phyloP scores from a whole-genome alignment of 1,284 basidiomycete genomes.

The Cerioporus squamosus region DNA sequence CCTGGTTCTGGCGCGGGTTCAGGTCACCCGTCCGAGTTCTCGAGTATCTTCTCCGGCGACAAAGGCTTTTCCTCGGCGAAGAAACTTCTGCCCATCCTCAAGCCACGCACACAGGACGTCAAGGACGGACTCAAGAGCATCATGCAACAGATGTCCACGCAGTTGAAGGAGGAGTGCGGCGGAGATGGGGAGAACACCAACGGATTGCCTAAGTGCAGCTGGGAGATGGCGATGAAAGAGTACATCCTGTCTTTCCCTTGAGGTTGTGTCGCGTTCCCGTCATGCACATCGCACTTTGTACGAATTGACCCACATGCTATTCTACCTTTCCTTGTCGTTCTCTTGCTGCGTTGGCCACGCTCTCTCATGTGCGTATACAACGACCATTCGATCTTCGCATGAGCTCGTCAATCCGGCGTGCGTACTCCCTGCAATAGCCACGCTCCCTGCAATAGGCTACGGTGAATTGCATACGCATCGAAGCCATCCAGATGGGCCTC shows the following conservation, averaged over 20 bases:
- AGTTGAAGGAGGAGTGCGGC: constrained; percentile 50
- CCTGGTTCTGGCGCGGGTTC: constrained; percentile 8
- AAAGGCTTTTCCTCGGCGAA: constrained; percentile 6
- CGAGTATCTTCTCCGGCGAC: constrained; percentile 2
- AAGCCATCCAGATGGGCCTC: too few species aligned
- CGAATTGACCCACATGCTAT: too few species aligned
- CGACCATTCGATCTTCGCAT: too few species aligned
- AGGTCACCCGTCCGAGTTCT: background rate
- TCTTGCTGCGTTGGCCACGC: too few species aligned
- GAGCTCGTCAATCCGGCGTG: too few species aligned
- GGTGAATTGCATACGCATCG: too few species aligned
- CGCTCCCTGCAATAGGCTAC: too few species aligned
- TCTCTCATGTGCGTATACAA: too few species aligned
- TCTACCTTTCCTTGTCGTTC: too few species aligned
- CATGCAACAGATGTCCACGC: constrained; percentile 37
- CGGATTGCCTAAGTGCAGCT: constrained; percentile 55
- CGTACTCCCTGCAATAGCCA: too few species aligned
- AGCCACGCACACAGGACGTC: constrained; percentile 31
- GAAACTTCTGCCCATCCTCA: constrained; percentile 17
- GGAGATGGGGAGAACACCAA: constrained; percentile 45
- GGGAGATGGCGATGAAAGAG: constrained; percentile 63
- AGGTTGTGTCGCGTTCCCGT: constrained; percentile 19
- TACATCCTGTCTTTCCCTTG: constrained; percentile 68
- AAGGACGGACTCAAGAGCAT: constrained; percentile 35
- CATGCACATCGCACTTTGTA: background rate